Conservation (phyloP, 2,329 filamentous ascomycete species). For the Colletotrichum sp. region DNA sequence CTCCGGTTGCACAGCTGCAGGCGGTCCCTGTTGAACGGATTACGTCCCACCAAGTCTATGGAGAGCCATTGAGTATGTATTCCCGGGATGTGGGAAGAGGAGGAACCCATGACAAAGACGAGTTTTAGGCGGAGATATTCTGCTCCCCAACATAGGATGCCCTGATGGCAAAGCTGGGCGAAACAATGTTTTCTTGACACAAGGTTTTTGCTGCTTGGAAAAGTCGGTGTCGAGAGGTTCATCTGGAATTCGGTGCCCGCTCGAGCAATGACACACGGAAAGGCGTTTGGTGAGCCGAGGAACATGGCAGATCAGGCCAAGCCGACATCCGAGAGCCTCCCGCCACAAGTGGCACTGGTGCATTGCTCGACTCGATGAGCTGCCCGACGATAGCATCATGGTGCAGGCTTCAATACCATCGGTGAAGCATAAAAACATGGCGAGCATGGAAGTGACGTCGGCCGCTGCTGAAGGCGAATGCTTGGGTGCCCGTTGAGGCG, state of each 20-base stretch:
- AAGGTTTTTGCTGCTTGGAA: not conserved
- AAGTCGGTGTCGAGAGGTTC: not conserved
- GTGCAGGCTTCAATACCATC: not conserved
- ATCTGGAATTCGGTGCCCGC: conserved; percentile 1
- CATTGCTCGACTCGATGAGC: not conserved
- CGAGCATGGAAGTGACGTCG: conserved; percentile 11
- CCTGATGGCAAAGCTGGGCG: not conserved
- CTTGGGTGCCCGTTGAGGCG: not conserved
- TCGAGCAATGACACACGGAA: not conserved
- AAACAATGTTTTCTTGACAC: not conserved
- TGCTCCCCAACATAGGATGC: not conserved
- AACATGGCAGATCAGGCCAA: not conserved
- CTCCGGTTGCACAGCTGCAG: not conserved
- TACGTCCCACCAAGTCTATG: not conserved
- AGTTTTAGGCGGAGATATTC: not conserved
- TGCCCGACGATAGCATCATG: not conserved
- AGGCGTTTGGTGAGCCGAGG: not conserved
- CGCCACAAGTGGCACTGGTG: not conserved
- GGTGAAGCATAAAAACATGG: not conserved
- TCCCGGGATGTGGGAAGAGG: not conserved
- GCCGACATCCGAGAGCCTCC: not conserved
- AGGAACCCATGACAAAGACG: not conserved
- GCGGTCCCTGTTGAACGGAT: not conserved
- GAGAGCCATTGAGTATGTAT: not conserved
- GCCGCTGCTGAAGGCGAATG: not conserved